Evolutionary conservation across 2,329 filamentous ascomycete species (phyloP).

Genomic region (Colletotrichum paranaense): DNA sequence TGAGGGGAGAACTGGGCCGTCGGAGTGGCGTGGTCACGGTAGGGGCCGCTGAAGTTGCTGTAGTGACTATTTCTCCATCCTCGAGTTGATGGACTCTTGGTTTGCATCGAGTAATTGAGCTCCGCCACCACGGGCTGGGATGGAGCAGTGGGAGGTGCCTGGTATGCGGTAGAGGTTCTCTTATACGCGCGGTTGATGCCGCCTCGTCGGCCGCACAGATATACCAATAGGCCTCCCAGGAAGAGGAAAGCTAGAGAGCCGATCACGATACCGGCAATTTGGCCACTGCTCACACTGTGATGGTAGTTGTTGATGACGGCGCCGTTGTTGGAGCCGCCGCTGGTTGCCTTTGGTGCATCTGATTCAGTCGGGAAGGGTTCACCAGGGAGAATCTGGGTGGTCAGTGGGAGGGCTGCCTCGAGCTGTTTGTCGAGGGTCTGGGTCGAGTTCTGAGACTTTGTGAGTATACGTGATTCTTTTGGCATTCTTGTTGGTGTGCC

Average conservation of each 20-base stretch:
- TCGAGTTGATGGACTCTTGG: conserved; percentile 45
- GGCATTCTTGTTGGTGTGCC: conserved; percentile 30
- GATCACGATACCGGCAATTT: conserved; percentile 70
- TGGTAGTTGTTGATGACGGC: conserved; percentile 25
- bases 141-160: background rate
- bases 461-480: conserved; percentile 20
- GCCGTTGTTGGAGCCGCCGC: conserved; percentile 31
- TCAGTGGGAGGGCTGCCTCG: conserved; percentile 57
- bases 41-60: conserved; percentile 36
- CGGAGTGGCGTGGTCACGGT: conserved; percentile 33
- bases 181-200: conserved; percentile 50
- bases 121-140: conserved; percentile 16
- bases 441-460: conserved; percentile 52
- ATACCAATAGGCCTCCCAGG: conserved; percentile 57
- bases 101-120: conserved; percentile 17
- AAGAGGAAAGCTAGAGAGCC: conserved; percentile 59
- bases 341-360: conserved; percentile 29
- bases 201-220: conserved; percentile 57
- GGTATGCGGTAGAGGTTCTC: conserved; percentile 35
- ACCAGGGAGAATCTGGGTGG: conserved; percentile 66
- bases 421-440: conserved; percentile 61
- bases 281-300: conserved; percentile 50
- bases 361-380: conserved; percentile 64
- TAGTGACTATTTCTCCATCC: conserved; percentile 41
- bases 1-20: conserved; percentile 30